Percentiles rank a stretch among this genome's conserved stretches.
phyloP scores from a whole-genome alignment of 169 alveolate species.

The Babesia ovata region DNA sequence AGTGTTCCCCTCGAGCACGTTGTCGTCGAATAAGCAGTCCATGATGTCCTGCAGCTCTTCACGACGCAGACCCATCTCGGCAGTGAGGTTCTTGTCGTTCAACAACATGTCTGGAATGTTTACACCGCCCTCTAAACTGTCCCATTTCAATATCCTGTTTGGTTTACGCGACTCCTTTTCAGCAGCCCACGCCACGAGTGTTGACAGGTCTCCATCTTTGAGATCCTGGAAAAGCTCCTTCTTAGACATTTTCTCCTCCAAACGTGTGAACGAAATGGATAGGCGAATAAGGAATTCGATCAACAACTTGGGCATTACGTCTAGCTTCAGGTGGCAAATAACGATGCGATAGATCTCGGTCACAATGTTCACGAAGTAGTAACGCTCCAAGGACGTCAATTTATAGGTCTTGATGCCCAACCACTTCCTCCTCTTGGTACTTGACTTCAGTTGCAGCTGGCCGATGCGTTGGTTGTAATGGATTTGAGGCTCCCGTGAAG shows the following conservation, averaged over 20 bases:
- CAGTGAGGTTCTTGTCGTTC: slow-evolving; percentile 11
- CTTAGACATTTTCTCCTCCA: slow-evolving; percentile 64
- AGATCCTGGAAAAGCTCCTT: slow-evolving; percentile 64
- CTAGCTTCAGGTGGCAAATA: slow-evolving; percentile 75
- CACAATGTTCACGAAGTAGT: slow-evolving; percentile 73
- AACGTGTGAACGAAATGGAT: slow-evolving; percentile 57
- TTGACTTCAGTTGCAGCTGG: not conserved
- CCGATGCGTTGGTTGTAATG: slow-evolving; percentile 45
- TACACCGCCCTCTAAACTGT: slow-evolving; percentile 8
- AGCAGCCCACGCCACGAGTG: slow-evolving; percentile 35
- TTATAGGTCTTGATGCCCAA: slow-evolving; percentile 9
- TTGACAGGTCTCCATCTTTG: slow-evolving; percentile 47
- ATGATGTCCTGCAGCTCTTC: slow-evolving; percentile 42
- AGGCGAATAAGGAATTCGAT: slow-evolving; percentile 71
- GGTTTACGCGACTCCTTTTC: slow-evolving; percentile 26
- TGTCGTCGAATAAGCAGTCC: slow-evolving; percentile 49
- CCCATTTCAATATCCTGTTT: slow-evolving; percentile 27
- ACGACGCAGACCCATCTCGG: slow-evolving; percentile 13
- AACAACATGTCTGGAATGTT: not conserved
- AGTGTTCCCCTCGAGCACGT: slow-evolving; percentile 17
- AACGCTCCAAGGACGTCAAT: slow-evolving; percentile 65
- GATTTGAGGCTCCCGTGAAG: slow-evolving; percentile 58
- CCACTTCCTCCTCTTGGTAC: slow-evolving; percentile 1
- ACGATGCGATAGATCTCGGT: slow-evolving; percentile 75
- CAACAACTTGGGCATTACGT: slow-evolving; percentile 74